Conservation (phyloP, 2,329 filamentous ascomycete genomes). For the Daldinia sp. region DNA sequence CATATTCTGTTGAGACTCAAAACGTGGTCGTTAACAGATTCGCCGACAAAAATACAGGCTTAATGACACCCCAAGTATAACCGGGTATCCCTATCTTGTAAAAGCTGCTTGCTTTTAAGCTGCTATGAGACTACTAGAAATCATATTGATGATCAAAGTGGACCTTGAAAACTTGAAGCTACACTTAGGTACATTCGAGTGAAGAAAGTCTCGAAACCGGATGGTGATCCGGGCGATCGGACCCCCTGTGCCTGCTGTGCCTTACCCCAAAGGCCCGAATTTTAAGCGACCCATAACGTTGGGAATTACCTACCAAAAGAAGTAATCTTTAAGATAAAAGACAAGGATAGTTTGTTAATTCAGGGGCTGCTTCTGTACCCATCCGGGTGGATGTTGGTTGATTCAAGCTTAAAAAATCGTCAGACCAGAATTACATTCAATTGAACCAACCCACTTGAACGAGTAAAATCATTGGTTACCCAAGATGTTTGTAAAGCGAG, state of each 20-base stretch:
- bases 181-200: not conserved
- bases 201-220: not conserved
- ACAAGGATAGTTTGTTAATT: slow-evolving; percentile 1
- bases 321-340: not conserved
- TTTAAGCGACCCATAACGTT: not conserved
- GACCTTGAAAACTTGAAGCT: not conserved
- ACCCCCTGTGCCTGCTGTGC: not conserved
- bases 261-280: not conserved
- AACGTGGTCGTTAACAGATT: too few relatives aligned
- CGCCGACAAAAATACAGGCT: too few relatives aligned
- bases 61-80: too few relatives aligned
- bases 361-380: not conserved
- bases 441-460: not conserved
- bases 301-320: not conserved
- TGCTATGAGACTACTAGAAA: not conserved
- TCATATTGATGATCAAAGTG: not conserved
- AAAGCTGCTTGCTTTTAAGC: too few relatives aligned
- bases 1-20: too few relatives aligned
- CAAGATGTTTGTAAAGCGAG: not conserved
- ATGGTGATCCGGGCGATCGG: not conserved
- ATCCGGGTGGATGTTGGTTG: not conserved
- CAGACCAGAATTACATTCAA: not conserved
- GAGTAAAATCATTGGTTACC: not conserved
- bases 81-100: too few relatives aligned
- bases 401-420: not conserved